Base-by-base conservation (phyloP, 345 rosid genomes). In the Eucalyptus rudis region DNA sequence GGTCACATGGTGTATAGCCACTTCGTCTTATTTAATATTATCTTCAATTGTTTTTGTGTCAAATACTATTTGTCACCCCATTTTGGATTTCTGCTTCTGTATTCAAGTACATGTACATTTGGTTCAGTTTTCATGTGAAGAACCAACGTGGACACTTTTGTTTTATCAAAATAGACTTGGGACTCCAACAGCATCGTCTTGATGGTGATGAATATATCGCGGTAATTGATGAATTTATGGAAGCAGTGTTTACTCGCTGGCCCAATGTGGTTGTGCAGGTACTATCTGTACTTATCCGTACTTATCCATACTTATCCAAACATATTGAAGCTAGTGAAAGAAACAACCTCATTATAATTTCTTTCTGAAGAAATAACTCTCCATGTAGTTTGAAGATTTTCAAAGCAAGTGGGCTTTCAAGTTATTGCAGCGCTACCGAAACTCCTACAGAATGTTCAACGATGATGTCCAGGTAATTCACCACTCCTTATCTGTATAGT, bases 381-480 rank as follows among this genome's bases (percentile, higher is more conserved):
- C 86, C 89, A 86, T 92, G 90, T 93, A 98, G 99, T 98, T 98
- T 92, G 99, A 98, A 93, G 99, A 98, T 94, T 98, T 98, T 92
- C 99, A 98, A 93, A 98, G 99, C 96, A 98, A 98, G 93, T 98
- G 99, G 99, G 99, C 99, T 79, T 96, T 98, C 93, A 96, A 96
- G 95, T 92, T 98, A 90, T 92, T 98, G 94, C 99, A 96, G 95
- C 94, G 98, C 44, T 98, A 96, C 87, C 95, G 99, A 93, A 90
- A 90, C 91, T 90, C 91, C 47, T 94, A 96, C 88, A 94, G 99
- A 91, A 98, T 98, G 99, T 98, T 98, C 90, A 98, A 98, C 29
- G 99, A 98, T 94, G 99, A 98, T 94, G 99, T 98, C 92, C 99
- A 98, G 99, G 99, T 96, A 92, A 89, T 89, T 86, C 91, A 89